A percentile compares a stretch with the other conserved stretches of the same genome.
Evolutionary conservation across 2,329 filamentous ascomycete species (phyloP).

Genomic region (Volutella citrinella): DNA sequence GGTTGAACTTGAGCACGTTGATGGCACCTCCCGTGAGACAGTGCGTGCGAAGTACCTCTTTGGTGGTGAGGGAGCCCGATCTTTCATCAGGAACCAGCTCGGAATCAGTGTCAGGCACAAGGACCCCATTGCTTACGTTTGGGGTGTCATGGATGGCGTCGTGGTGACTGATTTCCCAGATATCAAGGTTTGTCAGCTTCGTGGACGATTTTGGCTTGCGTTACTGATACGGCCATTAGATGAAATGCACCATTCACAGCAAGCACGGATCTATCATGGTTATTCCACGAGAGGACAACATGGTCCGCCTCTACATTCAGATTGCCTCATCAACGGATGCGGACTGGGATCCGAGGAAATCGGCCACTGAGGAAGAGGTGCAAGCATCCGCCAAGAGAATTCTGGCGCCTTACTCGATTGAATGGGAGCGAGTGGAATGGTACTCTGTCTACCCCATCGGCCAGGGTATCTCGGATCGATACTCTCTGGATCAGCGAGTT

Average conservation of each 20-base stretch:
- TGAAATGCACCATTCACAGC: slow-evolving; percentile 76
- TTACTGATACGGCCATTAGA: slow-evolving; percentile 49
- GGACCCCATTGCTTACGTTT: slow-evolving; percentile 68
- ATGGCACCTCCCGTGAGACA: slow-evolving; percentile 67
- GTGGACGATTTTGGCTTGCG: not conserved
- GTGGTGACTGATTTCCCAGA: slow-evolving; percentile 73
- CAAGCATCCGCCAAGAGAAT: slow-evolving; percentile 64
- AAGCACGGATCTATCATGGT: slow-evolving; percentile 74
- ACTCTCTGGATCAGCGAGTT: slow-evolving; percentile 65
- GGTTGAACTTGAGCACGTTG: slow-evolving; percentile 72
- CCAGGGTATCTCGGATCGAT: slow-evolving; percentile 67
- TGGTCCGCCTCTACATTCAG: slow-evolving; percentile 70
- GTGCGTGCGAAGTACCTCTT: slow-evolving; percentile 69
- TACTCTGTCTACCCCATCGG: slow-evolving; percentile 76
- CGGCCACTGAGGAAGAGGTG: slow-evolving; percentile 61
- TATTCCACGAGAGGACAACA: slow-evolving; percentile 67
- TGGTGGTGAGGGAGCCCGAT: slow-evolving; percentile 68
- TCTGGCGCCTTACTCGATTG: slow-evolving; percentile 63
- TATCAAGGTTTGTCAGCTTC: slow-evolving; percentile 54
- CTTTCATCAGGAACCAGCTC: slow-evolving; percentile 61
- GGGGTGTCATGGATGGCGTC: slow-evolving; percentile 74
- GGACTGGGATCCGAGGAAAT: slow-evolving; percentile 60
- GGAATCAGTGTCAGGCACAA: slow-evolving; percentile 69
- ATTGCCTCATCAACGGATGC: slow-evolving; percentile 59
- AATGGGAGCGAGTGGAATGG: slow-evolving; percentile 68